Evolutionary conservation across 768 basidiomycete species (phyloP).

Genomic region (Tylopilus subfusipes): DNA sequence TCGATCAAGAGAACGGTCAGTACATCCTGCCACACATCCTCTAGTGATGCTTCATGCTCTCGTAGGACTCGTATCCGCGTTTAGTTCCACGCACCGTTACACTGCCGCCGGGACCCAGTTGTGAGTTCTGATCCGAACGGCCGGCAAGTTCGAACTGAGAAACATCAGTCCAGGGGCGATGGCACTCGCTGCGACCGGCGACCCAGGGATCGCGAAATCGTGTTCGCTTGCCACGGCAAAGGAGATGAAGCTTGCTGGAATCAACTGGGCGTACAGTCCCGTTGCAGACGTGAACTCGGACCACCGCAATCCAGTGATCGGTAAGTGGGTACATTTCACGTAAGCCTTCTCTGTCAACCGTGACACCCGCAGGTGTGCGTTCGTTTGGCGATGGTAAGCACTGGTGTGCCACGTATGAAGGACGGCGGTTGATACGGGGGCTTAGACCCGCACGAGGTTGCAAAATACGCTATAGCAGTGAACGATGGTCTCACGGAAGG

Average conservation of each 20-base stretch:
- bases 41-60: not conserved
- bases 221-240: conserved; percentile 48
- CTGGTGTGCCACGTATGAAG: not conserved
- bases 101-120: conserved; percentile 64
- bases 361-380: conserved; percentile 48
- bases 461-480: conserved; percentile 45
- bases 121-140: conserved; percentile 37
- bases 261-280: conserved; percentile 71
- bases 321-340: conserved; percentile 32
- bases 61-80: conserved; percentile 66
- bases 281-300: conserved; percentile 75
- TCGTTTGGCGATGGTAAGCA: conserved; percentile 64
- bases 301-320: conserved; percentile 66
- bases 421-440: not conserved
- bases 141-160: not conserved
- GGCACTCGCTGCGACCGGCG: conserved; percentile 58
- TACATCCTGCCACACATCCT: not conserved
- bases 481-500: conserved; percentile 44
- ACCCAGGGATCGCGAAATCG: conserved; percentile 41
- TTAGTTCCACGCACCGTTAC: conserved; percentile 40
- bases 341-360: not conserved
- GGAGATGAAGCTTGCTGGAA: conserved; percentile 58
- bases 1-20: conserved; percentile 72
- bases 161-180: conserved; percentile 63
- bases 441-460: conserved; percentile 53